A percentile compares a stretch with the other conserved stretches of the same genome.
phyloP scores from a whole-genome alignment of 2,329 filamentous ascomycete genomes.

The Paraphaeosphaeria sporulosa region DNA sequence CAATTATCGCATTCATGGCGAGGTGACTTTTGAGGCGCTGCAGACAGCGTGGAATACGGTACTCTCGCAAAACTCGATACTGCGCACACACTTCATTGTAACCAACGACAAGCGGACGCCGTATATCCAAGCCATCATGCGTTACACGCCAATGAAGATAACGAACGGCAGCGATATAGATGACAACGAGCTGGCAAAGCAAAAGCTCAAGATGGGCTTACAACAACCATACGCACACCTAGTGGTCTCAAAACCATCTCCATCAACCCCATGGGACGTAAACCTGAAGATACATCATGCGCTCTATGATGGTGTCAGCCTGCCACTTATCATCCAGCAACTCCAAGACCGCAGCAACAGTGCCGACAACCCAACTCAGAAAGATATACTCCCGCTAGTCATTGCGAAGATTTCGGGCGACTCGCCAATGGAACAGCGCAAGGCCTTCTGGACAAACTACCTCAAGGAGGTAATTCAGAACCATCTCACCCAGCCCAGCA shows the following conservation, averaged over 20 bases:
- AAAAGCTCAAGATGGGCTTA: background rate
- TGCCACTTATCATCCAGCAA: slow-evolving; percentile 68
- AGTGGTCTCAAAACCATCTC: slow-evolving; percentile 38
- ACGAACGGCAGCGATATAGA: slow-evolving; percentile 29
- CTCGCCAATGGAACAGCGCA: slow-evolving; percentile 30
- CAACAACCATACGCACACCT: slow-evolving; percentile 47
- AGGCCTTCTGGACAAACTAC: slow-evolving; percentile 61
- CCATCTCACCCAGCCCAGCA: slow-evolving; percentile 28
- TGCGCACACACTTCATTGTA: slow-evolving; percentile 72
- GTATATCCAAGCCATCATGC: slow-evolving; percentile 70
- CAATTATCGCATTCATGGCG: slow-evolving; percentile 61
- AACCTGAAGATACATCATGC: slow-evolving; percentile 77
- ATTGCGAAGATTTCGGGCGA: slow-evolving; percentile 35
- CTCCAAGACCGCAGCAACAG: slow-evolving; percentile 56
- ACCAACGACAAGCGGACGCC: slow-evolving; percentile 58
- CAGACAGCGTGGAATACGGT: slow-evolving; percentile 68
- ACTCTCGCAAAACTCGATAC: slow-evolving; percentile 64
- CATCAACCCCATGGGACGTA: slow-evolving; percentile 43
- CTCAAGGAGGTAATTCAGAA: slow-evolving; percentile 35
- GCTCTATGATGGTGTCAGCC: slow-evolving; percentile 84
- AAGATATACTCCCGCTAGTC: slow-evolving; percentile 51
- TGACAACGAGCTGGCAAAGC: slow-evolving; percentile 12
- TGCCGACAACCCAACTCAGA: slow-evolving; percentile 19
- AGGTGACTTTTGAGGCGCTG: slow-evolving; percentile 53
- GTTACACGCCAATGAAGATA: slow-evolving; percentile 46